These are phyloP conservation scores for Neobulgaria alba DNA, from an alignment of 2,329 filamentous ascomycete species.

Conservation along the genomic window DNA sequence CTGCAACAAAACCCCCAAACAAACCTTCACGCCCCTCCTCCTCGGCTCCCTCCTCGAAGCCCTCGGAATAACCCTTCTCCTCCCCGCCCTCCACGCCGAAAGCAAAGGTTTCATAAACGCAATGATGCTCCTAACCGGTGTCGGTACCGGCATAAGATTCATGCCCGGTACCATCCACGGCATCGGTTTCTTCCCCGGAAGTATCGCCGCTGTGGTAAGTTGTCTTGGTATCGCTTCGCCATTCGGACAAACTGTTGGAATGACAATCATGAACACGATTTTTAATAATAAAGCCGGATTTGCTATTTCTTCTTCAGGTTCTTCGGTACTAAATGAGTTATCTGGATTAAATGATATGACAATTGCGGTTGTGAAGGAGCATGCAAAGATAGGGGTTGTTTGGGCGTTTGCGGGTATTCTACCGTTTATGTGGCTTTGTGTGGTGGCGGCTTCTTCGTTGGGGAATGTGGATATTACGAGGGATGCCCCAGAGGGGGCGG, in stretches of 20 bases:
- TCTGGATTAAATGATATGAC: slow-evolving; percentile 27
- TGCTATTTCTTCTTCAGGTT: slow-evolving; percentile 20
- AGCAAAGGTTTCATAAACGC: slow-evolving; percentile 46
- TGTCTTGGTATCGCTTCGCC: slow-evolving; percentile 51
- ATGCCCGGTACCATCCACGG: slow-evolving; percentile 55
- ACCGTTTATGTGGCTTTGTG: slow-evolving; percentile 45
- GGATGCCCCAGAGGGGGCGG: slow-evolving; percentile 8
- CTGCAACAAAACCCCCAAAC: slow-evolving; percentile 52
- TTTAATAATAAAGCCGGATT: slow-evolving; percentile 48
- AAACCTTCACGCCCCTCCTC: slow-evolving; percentile 52
- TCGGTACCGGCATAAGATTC: slow-evolving; percentile 54
- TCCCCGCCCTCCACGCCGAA: slow-evolving; percentile 44
- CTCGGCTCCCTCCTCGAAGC: slow-evolving; percentile 48
- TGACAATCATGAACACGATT: slow-evolving; percentile 60
- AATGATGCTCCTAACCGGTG: slow-evolving; percentile 57
- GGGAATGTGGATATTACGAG: slow-evolving; percentile 38
- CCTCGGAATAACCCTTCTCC: slow-evolving; percentile 48
- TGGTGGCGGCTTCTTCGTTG: slow-evolving; percentile 36
- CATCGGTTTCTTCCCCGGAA: slow-evolving; percentile 49
- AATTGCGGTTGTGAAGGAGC: slow-evolving; percentile 33
- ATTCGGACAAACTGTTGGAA: slow-evolving; percentile 54
- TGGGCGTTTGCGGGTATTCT: slow-evolving; percentile 56
- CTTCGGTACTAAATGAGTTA: slow-evolving; percentile 30
- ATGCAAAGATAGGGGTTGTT: slow-evolving; percentile 49
- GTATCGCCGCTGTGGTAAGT: slow-evolving; percentile 50